Evolutionary conservation across 768 basidiomycete genomes (phyloP), one percentile per base, ranked within the genome.

Genomic region (Mycena leptocephala): DNA sequence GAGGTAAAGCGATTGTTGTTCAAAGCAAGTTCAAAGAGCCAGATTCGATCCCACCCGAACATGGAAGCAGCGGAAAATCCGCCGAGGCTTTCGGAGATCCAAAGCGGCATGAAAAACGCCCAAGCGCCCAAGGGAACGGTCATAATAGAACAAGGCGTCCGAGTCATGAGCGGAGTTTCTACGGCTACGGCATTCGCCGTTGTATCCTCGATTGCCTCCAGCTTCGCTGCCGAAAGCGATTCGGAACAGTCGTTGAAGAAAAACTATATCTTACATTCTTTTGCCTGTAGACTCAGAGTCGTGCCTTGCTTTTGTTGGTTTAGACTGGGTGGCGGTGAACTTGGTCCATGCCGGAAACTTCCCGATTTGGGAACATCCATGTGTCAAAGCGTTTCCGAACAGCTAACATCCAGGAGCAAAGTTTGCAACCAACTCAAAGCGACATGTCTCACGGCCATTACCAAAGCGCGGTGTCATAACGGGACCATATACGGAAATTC

Each of bases 391-490:
- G 11, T 41, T 46, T n/a, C 24, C 63, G 32, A 56, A 35, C 46
- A 46, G 30, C 20, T 43, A 18, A 48, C 9, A 48, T n/a, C 20
- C 24, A 8, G 20, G 24, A 26, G 2, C 33, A 51, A 41, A 58
- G 30, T 59, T 53, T 33, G 14, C 48, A 55, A 39, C 46, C 24
- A 69, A 74, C 48, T 69, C 73, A 68, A 74, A 74, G 73, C 59
- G 73, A 74, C 73, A 43, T 24, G 61, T 59, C 59, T 69, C 64
- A 53, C 66, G 43, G 58, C 10, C 18, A 35, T 74, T 51, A 74
- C 43, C 73, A 74, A 74, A 74, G 66, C 65, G 71, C 13, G 28
- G 32, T 62, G 43, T 32, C 55, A 64, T 55, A 72, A 65, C 28
- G 5, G 30, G n/a, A 1, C 22, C 51, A 33, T 32, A n/a, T 43